Base-by-base conservation (phyloP, 257 asterid genomes). In the Misopates orontium region DNA sequence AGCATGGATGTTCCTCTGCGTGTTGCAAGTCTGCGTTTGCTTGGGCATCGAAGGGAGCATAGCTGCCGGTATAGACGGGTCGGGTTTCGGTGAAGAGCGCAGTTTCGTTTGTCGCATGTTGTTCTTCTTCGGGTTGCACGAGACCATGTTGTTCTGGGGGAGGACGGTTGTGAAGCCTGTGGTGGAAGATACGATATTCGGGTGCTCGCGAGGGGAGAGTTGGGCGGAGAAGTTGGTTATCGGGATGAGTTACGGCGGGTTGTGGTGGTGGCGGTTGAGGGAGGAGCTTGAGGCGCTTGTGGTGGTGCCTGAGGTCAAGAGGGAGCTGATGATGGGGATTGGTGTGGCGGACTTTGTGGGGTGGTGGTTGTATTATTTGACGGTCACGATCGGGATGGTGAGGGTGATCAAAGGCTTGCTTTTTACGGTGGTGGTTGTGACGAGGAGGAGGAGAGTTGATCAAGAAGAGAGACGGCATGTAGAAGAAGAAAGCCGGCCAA, bases 181-280 rank as follows among this genome's bases (percentile, higher is more conserved):
- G 0, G 64, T 59, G 31, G 50, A 59, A 4, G 64, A 59, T 42
- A 59, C 96, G 13, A 67, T 87, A 1, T 71, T 73, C 21, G 90
- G 90, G 11, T 25, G 44, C 22, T 9, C 53, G 17, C 60, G 56
- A n/a, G n/a, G 73, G 69, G 78, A 62, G 47, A 40, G 81, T 16
- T 79, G 80, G 88, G 68, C 10, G 60, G 94, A 82, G 80, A 82
- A 74, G 83, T 74, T 53, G 79, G 81, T 39, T 21, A 45, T 76
- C 83, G 91, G 79, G n/a, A 53, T 71, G 32, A 68, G 81, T 48
- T 87, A 78, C 10, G 94, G 90, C 15, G 64, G 60, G 0, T 56
- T 90, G 70, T 90, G 97, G 97, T 85, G 91, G 95, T 82, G 89
- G 87, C 73, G 78, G 58, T 52, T 89, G 79, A 79, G 82, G 70